These are phyloP conservation scores for Claviceps monticola DNA, from an alignment of 2,329 filamentous ascomycete genomes.

Conservation along the genomic window DNA sequence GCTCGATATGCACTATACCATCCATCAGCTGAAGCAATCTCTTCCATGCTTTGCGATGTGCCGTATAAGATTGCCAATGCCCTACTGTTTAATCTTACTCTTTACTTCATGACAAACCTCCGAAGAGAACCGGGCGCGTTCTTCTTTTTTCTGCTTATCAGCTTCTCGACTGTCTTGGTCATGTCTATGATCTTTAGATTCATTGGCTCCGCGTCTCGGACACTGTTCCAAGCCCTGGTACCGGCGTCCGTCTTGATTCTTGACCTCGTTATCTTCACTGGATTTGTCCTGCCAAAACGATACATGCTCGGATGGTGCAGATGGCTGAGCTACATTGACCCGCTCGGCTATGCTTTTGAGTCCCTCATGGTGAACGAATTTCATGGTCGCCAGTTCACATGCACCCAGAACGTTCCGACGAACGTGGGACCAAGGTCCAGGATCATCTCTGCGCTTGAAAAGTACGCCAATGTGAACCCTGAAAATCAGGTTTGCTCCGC, in stretches of 20 bases:
- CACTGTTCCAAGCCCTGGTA: constrained; percentile 50
- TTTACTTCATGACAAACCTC: constrained; percentile 83
- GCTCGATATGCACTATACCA: constrained; percentile 77
- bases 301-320: constrained; percentile 71
- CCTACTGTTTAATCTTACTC: constrained; percentile 60
- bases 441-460: constrained; percentile 5
- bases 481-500: constrained; percentile 41
- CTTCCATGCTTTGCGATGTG: constrained; percentile 75
- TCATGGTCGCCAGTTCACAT: constrained; percentile 43
- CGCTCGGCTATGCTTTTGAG: constrained; percentile 70
- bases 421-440: not conserved
- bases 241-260: constrained; percentile 48
- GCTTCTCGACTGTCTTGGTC: constrained; percentile 55
- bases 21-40: constrained; percentile 74
- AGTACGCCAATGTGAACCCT: constrained; percentile 14
- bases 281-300: constrained; percentile 48
- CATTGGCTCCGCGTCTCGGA: constrained; percentile 63
- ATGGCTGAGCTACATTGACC: constrained; percentile 74
- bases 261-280: constrained; percentile 55
- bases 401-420: constrained; percentile 32
- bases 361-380: constrained; percentile 77
- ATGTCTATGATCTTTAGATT: constrained; percentile 84
- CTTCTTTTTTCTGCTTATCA: constrained; percentile 75
- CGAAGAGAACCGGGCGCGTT: constrained; percentile 60
- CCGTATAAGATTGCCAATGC: constrained; percentile 64